Evolutionary conservation across 2,329 filamentous ascomycete genomes (phyloP).

Genomic region (Xylariaceae sp.): DNA sequence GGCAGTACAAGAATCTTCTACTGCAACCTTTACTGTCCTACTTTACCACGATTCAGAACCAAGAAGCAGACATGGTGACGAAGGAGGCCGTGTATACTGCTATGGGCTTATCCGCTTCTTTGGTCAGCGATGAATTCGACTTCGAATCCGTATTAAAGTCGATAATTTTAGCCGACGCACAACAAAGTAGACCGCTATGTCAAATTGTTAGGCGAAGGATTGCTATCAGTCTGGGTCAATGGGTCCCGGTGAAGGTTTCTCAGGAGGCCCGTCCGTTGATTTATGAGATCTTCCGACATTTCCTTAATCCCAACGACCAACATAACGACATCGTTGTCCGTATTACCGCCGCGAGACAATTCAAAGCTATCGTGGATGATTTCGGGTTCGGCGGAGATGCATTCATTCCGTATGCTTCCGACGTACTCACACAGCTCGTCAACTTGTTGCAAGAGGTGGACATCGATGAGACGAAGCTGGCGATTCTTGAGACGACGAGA

Average conservation of each 20-base stretch:
- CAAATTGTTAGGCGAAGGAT: slow-evolving; percentile 86
- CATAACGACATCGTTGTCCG: slow-evolving; percentile 90
- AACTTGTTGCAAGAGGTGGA: slow-evolving; percentile 78
- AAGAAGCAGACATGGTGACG: slow-evolving; percentile 68
- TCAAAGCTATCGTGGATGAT: slow-evolving; percentile 80
- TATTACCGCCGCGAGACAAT: slow-evolving; percentile 84
- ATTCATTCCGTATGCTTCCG: slow-evolving; percentile 77
- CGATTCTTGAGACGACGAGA: slow-evolving; percentile 83
- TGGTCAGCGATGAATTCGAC: slow-evolving; percentile 74
- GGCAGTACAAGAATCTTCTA: slow-evolving; percentile 83
- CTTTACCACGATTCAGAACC: slow-evolving; percentile 75
- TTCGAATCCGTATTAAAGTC: slow-evolving; percentile 79
- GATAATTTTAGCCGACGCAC: slow-evolving; percentile 78
- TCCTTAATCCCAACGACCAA: slow-evolving; percentile 75
- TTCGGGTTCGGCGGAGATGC: slow-evolving; percentile 75
- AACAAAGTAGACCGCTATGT: slow-evolving; percentile 62
- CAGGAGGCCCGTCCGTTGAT: slow-evolving; percentile 70
- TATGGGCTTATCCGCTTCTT: slow-evolving; percentile 80
- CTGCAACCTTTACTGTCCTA: slow-evolving; percentile 79
- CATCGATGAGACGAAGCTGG: slow-evolving; percentile 86
- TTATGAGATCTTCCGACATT: slow-evolving; percentile 86
- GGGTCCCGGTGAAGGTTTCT: slow-evolving; percentile 78
- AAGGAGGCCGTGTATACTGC: slow-evolving; percentile 96
- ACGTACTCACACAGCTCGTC: slow-evolving; percentile 74
- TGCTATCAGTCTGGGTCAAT: slow-evolving; percentile 85